phyloP scores from a whole-genome alignment of 1,139 yeast genomes.

The Hemisphaericaspora subhashii region DNA sequence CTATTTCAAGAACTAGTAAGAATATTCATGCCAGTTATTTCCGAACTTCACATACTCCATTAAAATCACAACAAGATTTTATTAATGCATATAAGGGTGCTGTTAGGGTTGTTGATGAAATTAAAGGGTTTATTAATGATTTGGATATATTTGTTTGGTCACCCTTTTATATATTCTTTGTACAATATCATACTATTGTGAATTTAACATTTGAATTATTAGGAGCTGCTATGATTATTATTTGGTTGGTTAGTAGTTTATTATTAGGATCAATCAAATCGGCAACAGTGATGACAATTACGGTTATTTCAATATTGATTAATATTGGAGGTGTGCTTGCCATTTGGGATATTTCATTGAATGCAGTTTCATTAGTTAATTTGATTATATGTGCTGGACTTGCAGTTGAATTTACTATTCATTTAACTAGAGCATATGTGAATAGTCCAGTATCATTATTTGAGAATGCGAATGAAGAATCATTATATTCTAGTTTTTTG shows the following conservation, averaged over 20 bases:
- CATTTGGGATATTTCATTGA: slow-evolving; percentile 70
- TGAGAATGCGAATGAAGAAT: slow-evolving; percentile 16
- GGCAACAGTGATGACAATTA: slow-evolving; percentile 54
- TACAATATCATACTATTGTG: slow-evolving; percentile 73
- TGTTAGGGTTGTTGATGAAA: slow-evolving; percentile 62
- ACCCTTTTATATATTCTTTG: slow-evolving; percentile 89
- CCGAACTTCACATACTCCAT: slow-evolving; percentile 78
- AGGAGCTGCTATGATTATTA: slow-evolving; percentile 53
- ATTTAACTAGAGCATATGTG: slow-evolving; percentile 77
- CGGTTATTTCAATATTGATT: slow-evolving; percentile 64
- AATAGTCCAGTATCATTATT: slow-evolving; percentile 15
- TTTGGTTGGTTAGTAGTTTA: slow-evolving; percentile 54
- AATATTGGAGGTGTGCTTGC: slow-evolving; percentile 83
- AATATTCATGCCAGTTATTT: slow-evolving; percentile 62
- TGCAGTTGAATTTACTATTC: slow-evolving; percentile 91
- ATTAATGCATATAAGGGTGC: slow-evolving; percentile 79
- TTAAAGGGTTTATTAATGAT: slow-evolving; percentile 40
- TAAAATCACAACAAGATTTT: slow-evolving; percentile 81
- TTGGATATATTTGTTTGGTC: slow-evolving; percentile 83
- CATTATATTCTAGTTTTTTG: slow-evolving; percentile 18
- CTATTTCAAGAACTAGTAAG: slow-evolving; percentile 45
- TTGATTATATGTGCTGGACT: slow-evolving; percentile 87
- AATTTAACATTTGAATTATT: slow-evolving; percentile 56
- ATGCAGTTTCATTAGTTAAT: slow-evolving; percentile 88
- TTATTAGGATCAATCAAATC: slow-evolving; percentile 68